Base-by-base conservation (phyloP, 495 filamentous ascomycete genomes). In the Geopyxis carbonaria region DNA sequence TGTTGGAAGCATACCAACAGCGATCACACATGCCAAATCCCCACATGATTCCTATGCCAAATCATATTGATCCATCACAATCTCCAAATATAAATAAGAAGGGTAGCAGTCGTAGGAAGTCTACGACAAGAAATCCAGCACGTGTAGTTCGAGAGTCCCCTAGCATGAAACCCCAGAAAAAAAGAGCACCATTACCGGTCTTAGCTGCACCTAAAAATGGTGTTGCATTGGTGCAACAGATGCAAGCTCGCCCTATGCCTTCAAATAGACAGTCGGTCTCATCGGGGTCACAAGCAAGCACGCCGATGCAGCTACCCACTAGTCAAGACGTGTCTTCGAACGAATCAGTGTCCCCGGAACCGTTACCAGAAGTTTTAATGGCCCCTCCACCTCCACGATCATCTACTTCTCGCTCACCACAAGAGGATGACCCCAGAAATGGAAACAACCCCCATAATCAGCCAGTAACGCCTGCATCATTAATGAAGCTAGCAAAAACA, bases 401-500 rank as follows among this genome's bases (percentile, higher is more conserved):
- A 40, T 14, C 34, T 37, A 23, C 36, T 22, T 16, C 50, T n/a
- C 50, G 38, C 22, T 55, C 19, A 27, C 55, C 14, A 53, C 58
- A 18, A 15, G 43, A 45, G 4, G 38, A 42, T 42, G 41, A 22
- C 6, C 23, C 18, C n/a, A 18, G 37, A 14, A 38, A 14, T 7
- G 22, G 22, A 22, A 13, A 45, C 33, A 31, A 46, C 55, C 0
- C 55, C 51, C 18, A 52, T 57, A 55, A 30, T 27, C 67, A 61
- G 6, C 76, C 83, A 11, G 81, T 78, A 14, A 89, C 83, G 2
- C 83, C 83, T 0, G 80, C 82, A 11, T 84, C 81, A n/a, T 57
- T 92, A 43, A 87, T 92, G 75, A 78, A 72, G 35, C 67, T 76
- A 18, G 60, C 50, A 15, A 67, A 70, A 46, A 50, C 27, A 48